These are phyloP conservation scores for Tylopilus subfusipes DNA, from an alignment of 768 basidiomycete genomes.

Conservation along the genomic window DNA sequence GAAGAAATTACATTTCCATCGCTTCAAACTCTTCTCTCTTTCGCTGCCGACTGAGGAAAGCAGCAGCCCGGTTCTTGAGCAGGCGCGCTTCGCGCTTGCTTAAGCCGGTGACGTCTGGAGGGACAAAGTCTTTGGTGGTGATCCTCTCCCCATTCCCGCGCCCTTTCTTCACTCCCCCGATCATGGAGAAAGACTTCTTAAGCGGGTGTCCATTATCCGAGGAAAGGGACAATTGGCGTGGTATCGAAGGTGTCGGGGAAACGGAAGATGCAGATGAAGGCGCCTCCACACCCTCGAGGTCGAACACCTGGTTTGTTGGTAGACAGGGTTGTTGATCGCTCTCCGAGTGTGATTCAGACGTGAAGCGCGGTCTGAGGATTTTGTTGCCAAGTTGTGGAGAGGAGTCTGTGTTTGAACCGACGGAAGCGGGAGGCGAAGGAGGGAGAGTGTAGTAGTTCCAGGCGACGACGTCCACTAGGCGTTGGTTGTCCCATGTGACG, in stretches of 20 bases:
- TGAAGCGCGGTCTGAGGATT: conserved; percentile 51
- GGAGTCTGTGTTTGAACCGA: conserved; percentile 40
- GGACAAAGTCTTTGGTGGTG: conserved; percentile 78
- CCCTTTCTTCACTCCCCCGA: conserved; percentile 43
- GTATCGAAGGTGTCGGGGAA: conserved; percentile 29
- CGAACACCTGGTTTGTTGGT: conserved; percentile 72
- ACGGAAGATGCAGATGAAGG: conserved; percentile 35
- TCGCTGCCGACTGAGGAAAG: conserved; percentile 86
- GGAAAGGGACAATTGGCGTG: conserved; percentile 34
- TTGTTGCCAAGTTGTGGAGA: conserved; percentile 44
- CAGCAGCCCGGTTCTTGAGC: conserved; percentile 89
- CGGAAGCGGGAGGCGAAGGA: conserved; percentile 47
- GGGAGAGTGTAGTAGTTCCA: conserved; percentile 49
- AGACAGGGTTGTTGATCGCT: conserved; percentile 53
- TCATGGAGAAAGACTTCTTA: conserved; percentile 44
- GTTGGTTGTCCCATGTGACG: conserved; percentile 47
- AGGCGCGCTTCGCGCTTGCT: conserved; percentile 88
- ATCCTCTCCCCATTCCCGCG: conserved; percentile 47
- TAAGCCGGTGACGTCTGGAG: conserved; percentile 84
- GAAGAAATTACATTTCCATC: conserved; percentile 78
- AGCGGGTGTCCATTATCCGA: conserved; percentile 29
- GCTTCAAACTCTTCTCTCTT: conserved; percentile 90
- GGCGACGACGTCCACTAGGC: conserved; percentile 38
- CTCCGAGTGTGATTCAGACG: conserved; percentile 42
- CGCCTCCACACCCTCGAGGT: conserved; percentile 36